Conservation (phyloP, 306 rosid species). For the Lathyrus tuberosus region DNA sequence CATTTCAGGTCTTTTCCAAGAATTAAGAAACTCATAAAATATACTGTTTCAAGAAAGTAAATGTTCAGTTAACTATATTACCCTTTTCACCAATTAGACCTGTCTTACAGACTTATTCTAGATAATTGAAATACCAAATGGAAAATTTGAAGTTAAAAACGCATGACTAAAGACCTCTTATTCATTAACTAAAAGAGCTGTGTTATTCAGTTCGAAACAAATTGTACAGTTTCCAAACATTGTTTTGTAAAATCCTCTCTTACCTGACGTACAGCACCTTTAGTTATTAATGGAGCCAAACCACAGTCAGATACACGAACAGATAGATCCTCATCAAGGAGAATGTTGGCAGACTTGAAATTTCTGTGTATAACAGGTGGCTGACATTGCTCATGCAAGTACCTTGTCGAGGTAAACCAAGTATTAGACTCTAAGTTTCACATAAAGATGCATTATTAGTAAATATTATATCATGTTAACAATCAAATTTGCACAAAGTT, state of each 20-base stretch:
- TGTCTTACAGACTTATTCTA: too few species aligned
- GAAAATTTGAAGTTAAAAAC: too few species aligned
- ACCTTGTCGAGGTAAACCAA: constrained; percentile 54
- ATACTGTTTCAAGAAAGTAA: not conserved
- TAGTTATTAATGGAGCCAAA: constrained; percentile 79
- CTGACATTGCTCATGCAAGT: constrained; percentile 83
- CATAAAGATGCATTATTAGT: constrained; percentile 15
- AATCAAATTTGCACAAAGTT: constrained; percentile 21
- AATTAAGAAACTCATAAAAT: not conserved
- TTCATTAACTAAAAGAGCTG: too few species aligned
- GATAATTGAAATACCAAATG: too few species aligned
- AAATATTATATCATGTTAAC: constrained; percentile 17
- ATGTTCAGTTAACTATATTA: not conserved
- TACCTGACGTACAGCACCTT: constrained; percentile 90
- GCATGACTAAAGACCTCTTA: too few species aligned
- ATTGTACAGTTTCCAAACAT: constrained; percentile 16
- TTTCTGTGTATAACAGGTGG: constrained; percentile 86
- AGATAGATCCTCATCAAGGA: constrained; percentile 77
- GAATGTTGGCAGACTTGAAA: constrained; percentile 85
- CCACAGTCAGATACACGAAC: constrained; percentile 87
- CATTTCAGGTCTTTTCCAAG: not conserved
- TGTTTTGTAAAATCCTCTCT: constrained; percentile 24
- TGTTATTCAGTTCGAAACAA: too few species aligned
- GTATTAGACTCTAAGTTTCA: constrained; percentile 39
- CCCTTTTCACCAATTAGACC: too few species aligned